Evolutionary conservation across 495 filamentous ascomycete genomes (phyloP), one percentile per base, ranked within the genome.

Genomic region (Lineolata rhizophorae): DNA sequence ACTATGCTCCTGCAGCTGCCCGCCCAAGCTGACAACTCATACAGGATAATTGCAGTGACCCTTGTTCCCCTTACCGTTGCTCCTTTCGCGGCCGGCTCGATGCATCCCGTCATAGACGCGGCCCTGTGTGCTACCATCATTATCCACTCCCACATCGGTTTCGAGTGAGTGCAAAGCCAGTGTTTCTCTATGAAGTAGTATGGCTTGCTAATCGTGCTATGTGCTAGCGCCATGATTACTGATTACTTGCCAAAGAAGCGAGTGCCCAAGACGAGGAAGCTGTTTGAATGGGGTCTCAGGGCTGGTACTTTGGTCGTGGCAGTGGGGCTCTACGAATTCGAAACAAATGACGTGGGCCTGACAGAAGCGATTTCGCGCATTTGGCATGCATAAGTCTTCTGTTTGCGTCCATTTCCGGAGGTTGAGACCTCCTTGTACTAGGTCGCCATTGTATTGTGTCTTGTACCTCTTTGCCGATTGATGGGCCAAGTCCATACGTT

Each of bases 261-360:
- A 36, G 60, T 76, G 35, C 82, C 83, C 20, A 71, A 67, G 43
- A 56, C 64, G 28, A 60, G 67, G 43, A 64, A 63, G 35, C 17
- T 58, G 22, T 61, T 75, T 49, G 63, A 61, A 50, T 95, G 82
- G 83, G 60, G 62, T 19, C 69, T 94, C 30, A 79, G 78, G 45
- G 63, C 60, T 32, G 71, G 67, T 41, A 91, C 90, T 21, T 56
- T 79, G 31, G 56, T 76, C 31, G 85, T 87, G 24, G 80, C 74
- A 17, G 59, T 91, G 41, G 85, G 84, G 30, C 63, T 94, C 35
- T 97, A 95, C 57, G 83, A 93, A 60, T 94, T 95, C 50, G 84
- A 97, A 71, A 97, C 87, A n/a, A 94, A 92, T 49, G 87, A 97
- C 45, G 82, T 97, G 24, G 87, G 87, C 32, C 47, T 97, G 35